Evolutionary conservation across 2,329 filamentous ascomycete species (phyloP).

Genomic region (Scorias spongiosa): DNA sequence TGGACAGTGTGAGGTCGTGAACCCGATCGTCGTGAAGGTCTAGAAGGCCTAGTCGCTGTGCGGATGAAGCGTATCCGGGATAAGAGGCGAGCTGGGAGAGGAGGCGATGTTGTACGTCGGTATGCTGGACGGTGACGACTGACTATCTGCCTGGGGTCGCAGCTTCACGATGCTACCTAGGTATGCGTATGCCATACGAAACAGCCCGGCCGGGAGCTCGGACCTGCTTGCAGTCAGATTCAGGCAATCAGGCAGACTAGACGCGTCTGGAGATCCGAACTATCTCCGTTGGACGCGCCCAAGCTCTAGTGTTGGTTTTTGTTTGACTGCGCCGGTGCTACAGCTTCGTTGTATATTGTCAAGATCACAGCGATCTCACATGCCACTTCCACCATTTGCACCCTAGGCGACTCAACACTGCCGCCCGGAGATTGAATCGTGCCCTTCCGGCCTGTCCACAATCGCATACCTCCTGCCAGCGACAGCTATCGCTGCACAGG

Average conservation of each 20-base stretch:
- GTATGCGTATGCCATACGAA: too few species aligned
- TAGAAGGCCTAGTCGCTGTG: background rate
- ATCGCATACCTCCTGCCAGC: background rate
- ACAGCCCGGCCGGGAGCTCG: too few species aligned
- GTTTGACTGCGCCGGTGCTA: background rate
- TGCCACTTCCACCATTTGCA: background rate
- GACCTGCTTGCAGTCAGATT: too few species aligned
- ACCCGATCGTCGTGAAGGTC: background rate
- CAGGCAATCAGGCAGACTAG: background rate
- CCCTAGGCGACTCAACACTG: background rate
- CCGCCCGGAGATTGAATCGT: background rate
- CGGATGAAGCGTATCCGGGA: too few species aligned
- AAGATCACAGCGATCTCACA: background rate
- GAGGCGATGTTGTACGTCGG: too few species aligned
- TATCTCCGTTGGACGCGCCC: background rate
- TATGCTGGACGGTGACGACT: background rate
- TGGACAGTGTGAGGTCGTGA: background rate
- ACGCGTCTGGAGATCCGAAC: background rate
- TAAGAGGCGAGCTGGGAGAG: too few species aligned
- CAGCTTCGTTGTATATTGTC: background rate
- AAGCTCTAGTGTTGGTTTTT: background rate
- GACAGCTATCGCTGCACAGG: background rate
- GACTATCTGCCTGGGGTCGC: background rate
- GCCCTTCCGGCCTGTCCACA: background rate
- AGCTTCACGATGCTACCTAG: too few species aligned